Evolutionary conservation across 2,329 filamentous ascomycete species (phyloP).

Genomic region (Ophiostoma perfectum): DNA sequence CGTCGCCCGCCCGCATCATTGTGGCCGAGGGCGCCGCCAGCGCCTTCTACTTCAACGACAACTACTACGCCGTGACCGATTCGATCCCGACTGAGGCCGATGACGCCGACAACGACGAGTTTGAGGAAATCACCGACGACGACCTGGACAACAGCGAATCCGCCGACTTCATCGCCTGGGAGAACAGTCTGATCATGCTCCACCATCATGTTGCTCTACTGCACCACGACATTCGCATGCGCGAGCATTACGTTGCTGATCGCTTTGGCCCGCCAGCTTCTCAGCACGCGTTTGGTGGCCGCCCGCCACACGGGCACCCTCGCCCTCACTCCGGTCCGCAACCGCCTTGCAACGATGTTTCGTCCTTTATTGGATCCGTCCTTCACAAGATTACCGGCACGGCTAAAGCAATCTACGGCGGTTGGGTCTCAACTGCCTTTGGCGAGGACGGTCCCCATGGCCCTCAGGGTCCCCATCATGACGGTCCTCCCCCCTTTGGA

Average conservation of each 20-base stretch:
- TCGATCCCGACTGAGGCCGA: constrained; percentile 6
- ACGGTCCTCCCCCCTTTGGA: not conserved
- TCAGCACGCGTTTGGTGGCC: constrained; percentile 10
- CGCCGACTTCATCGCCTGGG: constrained; percentile 24
- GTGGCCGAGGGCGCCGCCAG: constrained; percentile 40
- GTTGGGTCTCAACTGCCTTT: not conserved
- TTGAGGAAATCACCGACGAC: not conserved
- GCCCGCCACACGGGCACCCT: not conserved
- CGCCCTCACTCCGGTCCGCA: not conserved
- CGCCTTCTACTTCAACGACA: constrained; percentile 28
- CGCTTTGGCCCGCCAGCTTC: constrained; percentile 20
- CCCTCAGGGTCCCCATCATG: constrained; percentile 2
- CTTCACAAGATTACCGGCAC: constrained; percentile 37
- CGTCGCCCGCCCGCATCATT: constrained; percentile 39
- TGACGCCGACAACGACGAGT: constrained; percentile 5
- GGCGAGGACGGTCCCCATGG: constrained; percentile 19
- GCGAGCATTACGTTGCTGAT: constrained; percentile 22
- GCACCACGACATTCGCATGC: constrained; percentile 23
- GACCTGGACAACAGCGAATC: not conserved
- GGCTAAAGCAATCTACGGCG: constrained; percentile 34
- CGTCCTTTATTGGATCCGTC: constrained; percentile 41
- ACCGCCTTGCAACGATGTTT: constrained; percentile 33
- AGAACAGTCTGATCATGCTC: constrained; percentile 21
- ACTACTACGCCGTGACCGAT: not conserved
- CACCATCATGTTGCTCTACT: constrained; percentile 19